These are phyloP conservation scores for Hypomontagnella submonticulosa DNA, from an alignment of 495 filamentous ascomycete species.

Conservation along the genomic window DNA sequence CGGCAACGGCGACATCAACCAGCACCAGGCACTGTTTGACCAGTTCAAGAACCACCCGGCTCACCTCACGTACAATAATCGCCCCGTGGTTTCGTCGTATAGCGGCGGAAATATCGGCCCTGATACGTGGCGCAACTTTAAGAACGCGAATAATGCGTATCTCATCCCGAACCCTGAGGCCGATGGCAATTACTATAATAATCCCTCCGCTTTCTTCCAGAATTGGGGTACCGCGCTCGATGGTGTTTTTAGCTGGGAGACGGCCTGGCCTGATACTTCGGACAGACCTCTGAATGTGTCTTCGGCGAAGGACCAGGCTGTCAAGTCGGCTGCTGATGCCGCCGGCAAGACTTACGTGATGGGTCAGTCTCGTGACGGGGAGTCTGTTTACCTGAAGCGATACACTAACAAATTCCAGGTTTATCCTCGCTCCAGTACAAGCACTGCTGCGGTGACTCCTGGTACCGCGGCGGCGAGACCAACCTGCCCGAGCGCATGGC, in stretches of 20 bases:
- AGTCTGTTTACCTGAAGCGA: background rate
- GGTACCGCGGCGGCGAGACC: constrained; percentile 57
- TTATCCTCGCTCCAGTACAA: constrained; percentile 55
- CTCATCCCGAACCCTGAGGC: constrained; percentile 48
- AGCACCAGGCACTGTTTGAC: constrained; percentile 43
- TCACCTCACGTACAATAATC: constrained; percentile 44
- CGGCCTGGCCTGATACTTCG: constrained; percentile 47
- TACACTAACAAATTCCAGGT: constrained; percentile 31
- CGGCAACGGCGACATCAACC: constrained; percentile 41
- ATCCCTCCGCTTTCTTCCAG: constrained; percentile 39
- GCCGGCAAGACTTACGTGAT: constrained; percentile 52
- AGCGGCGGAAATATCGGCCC: constrained; percentile 42
- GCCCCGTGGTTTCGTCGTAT: constrained; percentile 49
- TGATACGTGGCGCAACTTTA: constrained; percentile 44
- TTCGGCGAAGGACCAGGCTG: constrained; percentile 37
- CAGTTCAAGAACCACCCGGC: constrained; percentile 41
- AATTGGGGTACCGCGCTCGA: constrained; percentile 44
- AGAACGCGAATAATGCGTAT: constrained; percentile 44
- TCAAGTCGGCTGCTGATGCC: constrained; percentile 39
- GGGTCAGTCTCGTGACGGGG: constrained; percentile 30
- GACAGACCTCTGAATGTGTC: constrained; percentile 39
- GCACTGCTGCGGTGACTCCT: constrained; percentile 48
- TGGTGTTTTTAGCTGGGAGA: constrained; percentile 53
- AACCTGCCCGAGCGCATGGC: constrained; percentile 52
- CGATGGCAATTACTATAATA: constrained; percentile 41